These are phyloP conservation scores for Colletotrichum incanum DNA, from an alignment of 2,329 filamentous ascomycete genomes.

Conservation along the genomic window DNA sequence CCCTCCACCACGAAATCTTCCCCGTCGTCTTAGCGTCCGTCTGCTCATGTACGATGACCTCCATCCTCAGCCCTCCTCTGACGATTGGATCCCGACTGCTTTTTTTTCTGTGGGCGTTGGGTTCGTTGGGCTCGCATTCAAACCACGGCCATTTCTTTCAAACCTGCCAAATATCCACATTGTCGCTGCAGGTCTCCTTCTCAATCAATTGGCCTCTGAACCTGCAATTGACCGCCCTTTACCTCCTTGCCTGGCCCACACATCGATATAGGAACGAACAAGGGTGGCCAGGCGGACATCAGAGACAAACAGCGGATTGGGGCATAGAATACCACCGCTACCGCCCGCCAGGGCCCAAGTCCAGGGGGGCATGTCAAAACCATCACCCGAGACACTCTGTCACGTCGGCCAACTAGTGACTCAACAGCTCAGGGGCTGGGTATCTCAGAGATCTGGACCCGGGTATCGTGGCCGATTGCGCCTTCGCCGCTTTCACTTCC, in stretches of 20 bases:
- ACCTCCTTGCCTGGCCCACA: constrained; percentile 20
- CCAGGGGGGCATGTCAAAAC: constrained; percentile 34
- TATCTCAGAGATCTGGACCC: constrained; percentile 26
- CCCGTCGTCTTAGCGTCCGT: constrained; percentile 22
- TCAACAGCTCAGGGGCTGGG: constrained; percentile 24
- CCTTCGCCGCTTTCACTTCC: constrained; percentile 4
- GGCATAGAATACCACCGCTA: neutral
- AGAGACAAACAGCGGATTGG: constrained; percentile 13
- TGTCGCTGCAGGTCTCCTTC: constrained; percentile 20
- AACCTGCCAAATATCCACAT: constrained; percentile 35
- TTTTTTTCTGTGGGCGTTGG: constrained; percentile 28
- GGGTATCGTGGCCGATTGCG: constrained; percentile 33
- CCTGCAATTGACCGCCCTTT: constrained; percentile 42
- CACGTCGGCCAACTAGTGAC: constrained; percentile 15
- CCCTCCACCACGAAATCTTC: constrained; percentile 32
- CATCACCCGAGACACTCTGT: constrained; percentile 20
- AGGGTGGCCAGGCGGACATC: constrained; percentile 25
- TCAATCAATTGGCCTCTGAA: constrained; percentile 20
- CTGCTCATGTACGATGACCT: constrained; percentile 25
- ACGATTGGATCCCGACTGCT: constrained; percentile 26
- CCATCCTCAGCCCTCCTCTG: constrained; percentile 19
- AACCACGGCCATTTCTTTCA: constrained; percentile 10
- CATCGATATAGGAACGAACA: constrained; percentile 8
- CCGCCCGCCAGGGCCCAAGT: neutral
- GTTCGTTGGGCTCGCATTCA: constrained; percentile 39